These are phyloP conservation scores for Leishmania gerbilli DNA, from an alignment of 208 protist species.

Conservation along the genomic window DNA sequence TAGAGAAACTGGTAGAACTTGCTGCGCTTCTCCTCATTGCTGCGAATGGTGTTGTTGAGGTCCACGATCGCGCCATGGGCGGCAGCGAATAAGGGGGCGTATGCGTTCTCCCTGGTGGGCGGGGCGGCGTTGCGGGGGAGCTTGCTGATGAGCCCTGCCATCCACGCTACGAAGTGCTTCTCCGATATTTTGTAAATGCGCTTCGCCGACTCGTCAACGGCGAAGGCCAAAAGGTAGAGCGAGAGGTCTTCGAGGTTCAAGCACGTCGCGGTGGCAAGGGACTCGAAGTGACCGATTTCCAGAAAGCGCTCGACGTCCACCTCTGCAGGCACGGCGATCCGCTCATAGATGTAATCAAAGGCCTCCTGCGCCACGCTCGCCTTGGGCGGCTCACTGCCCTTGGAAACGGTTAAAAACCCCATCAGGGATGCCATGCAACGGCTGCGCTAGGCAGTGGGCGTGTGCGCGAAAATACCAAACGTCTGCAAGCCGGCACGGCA, in stretches of 20 bases:
- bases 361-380: conserved; percentile 23
- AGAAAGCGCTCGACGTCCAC: conserved; percentile 34
- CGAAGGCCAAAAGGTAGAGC: conserved; percentile 68
- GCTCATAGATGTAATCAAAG: conserved; percentile 39
- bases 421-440: neutral
- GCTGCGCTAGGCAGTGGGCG: too few relatives aligned
- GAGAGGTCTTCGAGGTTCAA: conserved; percentile 65
- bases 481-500: neutral
- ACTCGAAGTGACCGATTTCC: conserved; percentile 46
- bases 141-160: conserved; percentile 18
- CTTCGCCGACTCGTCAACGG: conserved; percentile 31
- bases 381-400: conserved; percentile 1
- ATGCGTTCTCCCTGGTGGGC: conserved; percentile 22
- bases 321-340: neutral
- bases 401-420: conserved; percentile 21
- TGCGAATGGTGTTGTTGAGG: conserved; percentile 31
- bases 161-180: conserved; percentile 47
- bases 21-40: conserved; percentile 26
- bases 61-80: conserved; percentile 28
- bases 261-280: conserved; percentile 40
- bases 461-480: neutral
- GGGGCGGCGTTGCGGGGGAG: conserved; percentile 17
- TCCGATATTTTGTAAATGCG: conserved; percentile 45
- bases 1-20: conserved; percentile 71
- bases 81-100: conserved; percentile 32